Base-by-base conservation (phyloP, 805 yeast species). In the Zygoascus flipseniorum region DNA sequence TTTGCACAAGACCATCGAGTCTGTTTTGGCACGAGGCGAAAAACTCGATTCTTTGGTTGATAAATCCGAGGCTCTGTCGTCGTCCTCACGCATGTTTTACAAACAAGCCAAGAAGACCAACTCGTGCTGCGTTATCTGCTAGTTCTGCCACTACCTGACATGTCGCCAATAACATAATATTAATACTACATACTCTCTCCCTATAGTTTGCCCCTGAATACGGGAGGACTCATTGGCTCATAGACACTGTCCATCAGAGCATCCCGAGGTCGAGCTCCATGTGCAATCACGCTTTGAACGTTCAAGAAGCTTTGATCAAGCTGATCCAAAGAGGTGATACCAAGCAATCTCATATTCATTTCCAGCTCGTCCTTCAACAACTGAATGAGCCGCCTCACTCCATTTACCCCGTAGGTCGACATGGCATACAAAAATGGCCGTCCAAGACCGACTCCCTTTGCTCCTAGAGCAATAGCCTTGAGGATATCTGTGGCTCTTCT, bases 101-200 rank as follows among this genome's bases (percentile, higher is more conserved):
- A 90, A 89, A 67, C 97, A 92, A 71, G 98, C 99, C 35, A 89
- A 93, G 76, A 92, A 90, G 69, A 83, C 92, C 11, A 89, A 89
- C 69, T 86, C 95, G 8, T 89, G 97, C 72, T 89, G 97, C 73
- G 74, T 84, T 20, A 76, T 88, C 58, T 78, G 47, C 37, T 49
- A 31, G 26, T 8, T 23, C 28, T 23, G 6, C 6, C 28, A 3
- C 28, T 23, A 23, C 28, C 28, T 23, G 28, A 23, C 28, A 35
- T 35, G 39, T 35, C 13, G 16, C 16, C 39, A 35, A 35, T 35
- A 35, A 35, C 8, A 35, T 35, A 13, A 35, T 35, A 8, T 35
- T 11, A 35, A 31, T 26, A n/a, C 8, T 43, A 16, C 18, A 37
- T 51, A 50, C 56, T 32, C 10, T 20, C n/a, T 42, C 5, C 18